Evolutionary conservation across 768 basidiomycete genomes (phyloP), one percentile per base, ranked within the genome.

Genomic region (Suillus weaverae): DNA sequence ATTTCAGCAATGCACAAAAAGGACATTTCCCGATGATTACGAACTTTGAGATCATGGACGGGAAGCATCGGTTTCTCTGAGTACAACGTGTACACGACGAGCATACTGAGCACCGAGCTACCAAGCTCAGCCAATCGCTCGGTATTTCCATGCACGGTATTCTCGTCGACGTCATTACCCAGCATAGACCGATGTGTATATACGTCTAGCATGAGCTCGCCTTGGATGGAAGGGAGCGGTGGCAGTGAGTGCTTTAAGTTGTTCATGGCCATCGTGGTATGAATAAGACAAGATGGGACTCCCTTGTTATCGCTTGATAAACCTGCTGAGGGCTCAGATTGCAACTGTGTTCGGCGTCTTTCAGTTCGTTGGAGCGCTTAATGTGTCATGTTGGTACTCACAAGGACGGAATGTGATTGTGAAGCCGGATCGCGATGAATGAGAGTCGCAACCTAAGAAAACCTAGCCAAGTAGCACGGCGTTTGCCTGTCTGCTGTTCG

Each of bases 121-220:
- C 90, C 90, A 13, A 91, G 78, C 53, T 82, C 81, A 7, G 83
- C 83, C 14, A 92, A 81, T 53, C 90, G 85, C 30, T 85, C 82
- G 26, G 80, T 81, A 68, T 87, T 85, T 13, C 88, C 86, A 68
- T 87, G 88, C 30, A 54, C 35, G 16, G 62, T 60, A 59, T 30
- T n/a, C 55, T 74, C 74, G 20, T 73, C 68, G 48, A 83, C 80
- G 5, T 82, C 76, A 35, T 81, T 82, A 5, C 73, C 69, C 13
- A 68, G 68, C 9, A 60, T 61, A 3, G 84, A 80, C 36, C 71
- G 73, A 61, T 88, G 86, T 0, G 83, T 85, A 73, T 80, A 85
- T 60, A 89, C 81, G 68, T 88, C 86, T 62, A 90, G 81, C 56
- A 86, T 72, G 54, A 87, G 74, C 65, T 87, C 83, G 10, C 84